phyloP scores from a whole-genome alignment of 768 basidiomycete species.

The Coprinellus aureogranulatus region DNA sequence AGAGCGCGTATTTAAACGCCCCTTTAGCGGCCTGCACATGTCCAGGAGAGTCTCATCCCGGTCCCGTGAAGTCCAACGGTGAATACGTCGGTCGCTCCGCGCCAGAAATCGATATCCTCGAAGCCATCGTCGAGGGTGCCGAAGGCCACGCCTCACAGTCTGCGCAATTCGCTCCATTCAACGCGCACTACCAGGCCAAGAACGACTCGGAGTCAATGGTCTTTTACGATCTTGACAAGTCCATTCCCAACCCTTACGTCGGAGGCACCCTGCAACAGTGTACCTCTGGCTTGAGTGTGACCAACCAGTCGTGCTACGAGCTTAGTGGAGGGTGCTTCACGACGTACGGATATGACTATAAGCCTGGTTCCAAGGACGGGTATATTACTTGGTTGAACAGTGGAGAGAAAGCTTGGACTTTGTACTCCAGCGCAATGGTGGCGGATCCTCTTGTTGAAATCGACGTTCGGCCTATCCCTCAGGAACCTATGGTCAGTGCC shows the following conservation, averaged over 20 bases:
- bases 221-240: conserved; percentile 46
- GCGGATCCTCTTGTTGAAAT: conserved; percentile 51
- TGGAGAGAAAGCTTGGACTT: conserved; percentile 54
- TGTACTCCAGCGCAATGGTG: conserved; percentile 48
- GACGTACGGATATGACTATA: conserved; percentile 42
- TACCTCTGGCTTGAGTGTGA: conserved; percentile 59
- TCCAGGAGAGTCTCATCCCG: conserved; percentile 40
- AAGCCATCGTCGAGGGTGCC: conserved; percentile 41
- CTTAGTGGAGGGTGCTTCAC: conserved; percentile 27
- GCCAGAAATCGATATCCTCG: conserved; percentile 68
- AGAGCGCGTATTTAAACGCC: background rate
- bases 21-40: conserved; percentile 35
- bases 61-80: conserved; percentile 43
- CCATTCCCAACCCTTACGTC: conserved; percentile 51
- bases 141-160: conserved; percentile 47
- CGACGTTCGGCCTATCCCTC: conserved; percentile 50
- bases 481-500: conserved; percentile 61
- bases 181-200: conserved; percentile 48
- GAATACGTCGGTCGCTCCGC: conserved; percentile 57
- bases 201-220: conserved; percentile 42
- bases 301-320: conserved; percentile 67
- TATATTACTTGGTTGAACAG: conserved; percentile 74
- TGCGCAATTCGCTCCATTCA: conserved; percentile 35
- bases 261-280: conserved; percentile 63
- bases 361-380: conserved; percentile 42